Conservation (phyloP, 192 early-diverging fungal species). For the Mortierella alpina region DNA sequence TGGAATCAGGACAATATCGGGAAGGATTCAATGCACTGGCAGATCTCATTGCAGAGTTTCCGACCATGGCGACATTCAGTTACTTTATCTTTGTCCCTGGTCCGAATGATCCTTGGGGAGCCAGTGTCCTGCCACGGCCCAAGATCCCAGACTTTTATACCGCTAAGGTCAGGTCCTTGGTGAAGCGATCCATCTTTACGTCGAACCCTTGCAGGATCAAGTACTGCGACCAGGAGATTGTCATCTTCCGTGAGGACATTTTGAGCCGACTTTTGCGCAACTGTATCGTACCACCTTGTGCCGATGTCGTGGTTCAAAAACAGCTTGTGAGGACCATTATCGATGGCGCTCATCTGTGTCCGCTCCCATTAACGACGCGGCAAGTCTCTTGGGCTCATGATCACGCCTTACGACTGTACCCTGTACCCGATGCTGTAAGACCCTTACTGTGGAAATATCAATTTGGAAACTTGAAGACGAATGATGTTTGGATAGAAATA, state of each 20-base stretch:
- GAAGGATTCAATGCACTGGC: conserved; percentile 67
- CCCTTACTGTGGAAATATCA: neutral
- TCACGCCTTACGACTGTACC: conserved; percentile 88
- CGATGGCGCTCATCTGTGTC: conserved; percentile 87
- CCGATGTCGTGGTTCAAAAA: conserved; percentile 50
- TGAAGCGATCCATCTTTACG: conserved; percentile 73
- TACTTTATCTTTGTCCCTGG: conserved; percentile 95
- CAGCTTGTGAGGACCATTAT: conserved; percentile 85
- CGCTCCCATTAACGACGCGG: conserved; percentile 79
- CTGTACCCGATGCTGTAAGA: conserved; percentile 84
- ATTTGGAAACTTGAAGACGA: neutral
- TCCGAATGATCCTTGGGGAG: conserved; percentile 83
- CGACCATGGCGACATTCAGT: conserved; percentile 60
- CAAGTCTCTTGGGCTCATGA: conserved; percentile 87
- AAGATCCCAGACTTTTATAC: conserved; percentile 82
- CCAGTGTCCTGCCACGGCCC: conserved; percentile 77
- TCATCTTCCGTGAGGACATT: conserved; percentile 90
- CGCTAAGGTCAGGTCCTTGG: conserved; percentile 62
- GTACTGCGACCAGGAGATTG: conserved; percentile 92
- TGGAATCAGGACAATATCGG: conserved; percentile 71
- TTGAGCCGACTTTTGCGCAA: conserved; percentile 81
- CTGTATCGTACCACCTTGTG: conserved; percentile 71
- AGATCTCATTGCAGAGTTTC: conserved; percentile 76
- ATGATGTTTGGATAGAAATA: neutral
- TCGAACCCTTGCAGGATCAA: conserved; percentile 92